These are phyloP conservation scores for Saussurea involucrata DNA, from an alignment of 129 eudicot species.

Conservation along the genomic window DNA sequence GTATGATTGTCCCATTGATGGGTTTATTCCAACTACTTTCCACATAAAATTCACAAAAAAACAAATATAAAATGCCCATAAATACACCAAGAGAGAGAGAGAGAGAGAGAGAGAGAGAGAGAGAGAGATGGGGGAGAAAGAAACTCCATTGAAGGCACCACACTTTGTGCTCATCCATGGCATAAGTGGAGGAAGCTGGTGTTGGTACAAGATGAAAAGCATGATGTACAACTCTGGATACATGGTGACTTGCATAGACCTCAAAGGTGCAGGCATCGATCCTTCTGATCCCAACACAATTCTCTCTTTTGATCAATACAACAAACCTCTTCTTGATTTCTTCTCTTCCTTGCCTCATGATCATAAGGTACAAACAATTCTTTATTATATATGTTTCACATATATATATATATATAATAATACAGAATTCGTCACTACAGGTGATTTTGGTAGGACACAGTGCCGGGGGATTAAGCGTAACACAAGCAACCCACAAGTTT, in stretches of 20 bases:
- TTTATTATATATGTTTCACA: not conserved
- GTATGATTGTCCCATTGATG: slow-evolving; percentile 36
- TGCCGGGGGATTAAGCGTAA: slow-evolving; percentile 44
- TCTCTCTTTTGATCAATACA: slow-evolving; percentile 40
- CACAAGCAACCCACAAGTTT: slow-evolving; percentile 35
- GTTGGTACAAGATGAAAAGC: slow-evolving; percentile 53
- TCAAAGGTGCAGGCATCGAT: slow-evolving; percentile 41
- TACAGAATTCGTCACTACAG: slow-evolving; percentile 8
- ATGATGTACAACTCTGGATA: slow-evolving; percentile 45
- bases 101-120: not conserved
- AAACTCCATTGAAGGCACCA: slow-evolving; percentile 28
- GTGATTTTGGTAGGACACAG: slow-evolving; percentile 50
- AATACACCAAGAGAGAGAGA: not conserved
- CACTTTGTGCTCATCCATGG: slow-evolving; percentile 65
- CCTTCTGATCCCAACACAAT: slow-evolving; percentile 38
- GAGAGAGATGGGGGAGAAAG: slow-evolving; percentile 21
- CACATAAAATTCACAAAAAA: slow-evolving; percentile 26
- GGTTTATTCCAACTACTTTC: slow-evolving; percentile 34
- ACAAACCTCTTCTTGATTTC: slow-evolving; percentile 41
- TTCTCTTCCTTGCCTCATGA: slow-evolving; percentile 29
- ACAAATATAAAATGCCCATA: slow-evolving; percentile 34
- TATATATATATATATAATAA: not conserved
- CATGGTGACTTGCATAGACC: slow-evolving; percentile 49
- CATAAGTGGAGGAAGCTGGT: slow-evolving; percentile 48
- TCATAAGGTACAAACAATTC: slow-evolving; percentile 39